Evolutionary conservation across 2,329 filamentous ascomycete species (phyloP).

Genomic region (Botrytis byssoidea): DNA sequence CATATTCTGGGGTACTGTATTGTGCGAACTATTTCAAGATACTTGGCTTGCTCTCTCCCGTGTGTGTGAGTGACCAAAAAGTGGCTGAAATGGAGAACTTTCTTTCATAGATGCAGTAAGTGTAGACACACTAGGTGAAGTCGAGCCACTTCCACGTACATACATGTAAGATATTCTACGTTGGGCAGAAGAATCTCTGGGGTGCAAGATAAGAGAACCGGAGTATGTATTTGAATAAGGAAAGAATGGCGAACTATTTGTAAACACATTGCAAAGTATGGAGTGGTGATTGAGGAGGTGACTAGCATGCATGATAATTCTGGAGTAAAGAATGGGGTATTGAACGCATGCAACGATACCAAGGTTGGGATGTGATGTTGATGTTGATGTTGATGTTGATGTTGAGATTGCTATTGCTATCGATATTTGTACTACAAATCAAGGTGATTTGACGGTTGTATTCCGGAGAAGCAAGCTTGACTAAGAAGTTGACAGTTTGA

Average conservation of each 20-base stretch:
- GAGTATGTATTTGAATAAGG: background rate
- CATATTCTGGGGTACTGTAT: constrained; percentile 1
- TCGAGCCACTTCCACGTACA: background rate
- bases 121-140: background rate
- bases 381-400: background rate
- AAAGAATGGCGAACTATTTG: background rate
- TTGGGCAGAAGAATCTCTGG: constrained; percentile 1
- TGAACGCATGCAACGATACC: background rate
- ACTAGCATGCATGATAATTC: background rate
- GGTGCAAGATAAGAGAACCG: constrained; percentile 8
- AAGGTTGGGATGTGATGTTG: background rate
- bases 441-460: background rate
- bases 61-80: background rate
- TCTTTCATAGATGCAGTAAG: background rate
- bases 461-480: background rate
- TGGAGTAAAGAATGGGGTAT: constrained; percentile 6
- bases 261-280: constrained; percentile 1
- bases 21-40: constrained; percentile 5
- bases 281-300: background rate
- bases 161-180: background rate
- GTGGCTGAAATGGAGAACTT: constrained; percentile 7
- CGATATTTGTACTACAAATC: background rate
- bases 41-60: background rate
- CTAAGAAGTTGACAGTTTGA: background rate
- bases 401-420: background rate